Conservation (phyloP, 2,329 filamentous ascomycete species). For the Tricladium varicosporioides region DNA sequence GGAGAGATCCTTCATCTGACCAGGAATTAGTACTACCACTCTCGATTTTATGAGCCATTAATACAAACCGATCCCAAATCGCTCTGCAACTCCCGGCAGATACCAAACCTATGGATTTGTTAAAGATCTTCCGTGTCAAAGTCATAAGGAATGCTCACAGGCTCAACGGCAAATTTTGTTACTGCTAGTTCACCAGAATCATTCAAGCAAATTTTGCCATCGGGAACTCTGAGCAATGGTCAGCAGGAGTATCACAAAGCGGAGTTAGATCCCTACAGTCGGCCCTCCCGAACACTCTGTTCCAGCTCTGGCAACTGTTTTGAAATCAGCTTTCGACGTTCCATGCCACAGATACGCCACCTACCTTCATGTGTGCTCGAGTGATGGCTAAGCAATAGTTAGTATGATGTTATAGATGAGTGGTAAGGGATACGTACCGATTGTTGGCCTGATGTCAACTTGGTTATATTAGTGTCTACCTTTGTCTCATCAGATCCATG, state of each 20-base stretch:
- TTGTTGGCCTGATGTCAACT: conserved; percentile 37
- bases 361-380: conserved; percentile 36
- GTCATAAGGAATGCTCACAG: conserved; percentile 56
- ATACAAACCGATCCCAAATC: conserved; percentile 69
- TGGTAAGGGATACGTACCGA: conserved; percentile 24
- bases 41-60: conserved; percentile 12
- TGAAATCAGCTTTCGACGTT: conserved; percentile 10
- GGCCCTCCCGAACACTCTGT: conserved; percentile 77
- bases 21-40: conserved; percentile 61
- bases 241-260: conserved; percentile 6
- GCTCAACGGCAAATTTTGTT: conserved; percentile 96
- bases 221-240: conserved; percentile 38
- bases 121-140: neutral
- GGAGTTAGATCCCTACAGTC: conserved; percentile 51
- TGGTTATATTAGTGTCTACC: conserved; percentile 14
- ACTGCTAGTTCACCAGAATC: conserved; percentile 83
- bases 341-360: neutral
- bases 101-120: conserved; percentile 77
- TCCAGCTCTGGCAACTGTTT: conserved; percentile 80
- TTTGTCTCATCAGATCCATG: neutral
- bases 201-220: conserved; percentile 89
- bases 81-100: conserved; percentile 80
- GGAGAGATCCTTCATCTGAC: conserved; percentile 83
- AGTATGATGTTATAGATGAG: conserved; percentile 7
- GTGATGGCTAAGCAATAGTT: conserved; percentile 32